A percentile compares a stretch with the other conserved stretches of the same genome.
Evolutionary conservation across 371 early-diverging fungal genomes (phyloP).

Genomic region (Mucor piriformis): DNA sequence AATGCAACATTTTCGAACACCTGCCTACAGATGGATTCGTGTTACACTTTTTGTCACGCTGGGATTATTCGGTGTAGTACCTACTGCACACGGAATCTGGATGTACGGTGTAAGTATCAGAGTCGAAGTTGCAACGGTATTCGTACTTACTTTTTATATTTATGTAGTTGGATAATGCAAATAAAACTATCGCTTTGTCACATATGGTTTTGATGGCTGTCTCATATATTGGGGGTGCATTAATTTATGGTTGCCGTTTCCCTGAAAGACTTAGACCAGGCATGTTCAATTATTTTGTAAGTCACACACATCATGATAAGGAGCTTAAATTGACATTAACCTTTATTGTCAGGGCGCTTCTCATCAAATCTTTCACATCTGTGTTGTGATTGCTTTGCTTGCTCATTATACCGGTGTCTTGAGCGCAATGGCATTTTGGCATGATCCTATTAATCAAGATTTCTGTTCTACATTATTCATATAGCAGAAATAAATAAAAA

Average conservation of each 20-base stretch:
- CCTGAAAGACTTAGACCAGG: slow-evolving; percentile 69
- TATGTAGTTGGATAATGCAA: slow-evolving; percentile 35
- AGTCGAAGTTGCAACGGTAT: too few species aligned
- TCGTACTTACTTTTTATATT: too few species aligned
- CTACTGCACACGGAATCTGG: slow-evolving; percentile 69
- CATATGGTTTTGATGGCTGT: slow-evolving; percentile 73
- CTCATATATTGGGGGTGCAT: slow-evolving; percentile 81
- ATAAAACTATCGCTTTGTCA: slow-evolving; percentile 63
- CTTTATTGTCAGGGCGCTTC: slow-evolving; percentile 60
- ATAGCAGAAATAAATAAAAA: neutral
- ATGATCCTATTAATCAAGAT: slow-evolving; percentile 23
- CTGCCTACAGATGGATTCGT: slow-evolving; percentile 80
- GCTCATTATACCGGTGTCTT: slow-evolving; percentile 83
- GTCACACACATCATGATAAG: slow-evolving; percentile 15
- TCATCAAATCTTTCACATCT: slow-evolving; percentile 91
- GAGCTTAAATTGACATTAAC: neutral
- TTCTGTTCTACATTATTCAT: slow-evolving; percentile 10
- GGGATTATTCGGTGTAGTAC: slow-evolving; percentile 79
- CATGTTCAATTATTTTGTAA: slow-evolving; percentile 62
- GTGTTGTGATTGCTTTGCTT: slow-evolving; percentile 79
- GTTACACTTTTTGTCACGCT: slow-evolving; percentile 79
- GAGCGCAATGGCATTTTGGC: slow-evolving; percentile 65
- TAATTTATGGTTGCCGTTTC: slow-evolving; percentile 75
- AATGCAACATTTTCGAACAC: slow-evolving; percentile 66
- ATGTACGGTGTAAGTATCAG: slow-evolving; percentile 78